Evolutionary conservation across 148 eudicot species (phyloP).

Genomic region (Camellia granthamiana): DNA sequence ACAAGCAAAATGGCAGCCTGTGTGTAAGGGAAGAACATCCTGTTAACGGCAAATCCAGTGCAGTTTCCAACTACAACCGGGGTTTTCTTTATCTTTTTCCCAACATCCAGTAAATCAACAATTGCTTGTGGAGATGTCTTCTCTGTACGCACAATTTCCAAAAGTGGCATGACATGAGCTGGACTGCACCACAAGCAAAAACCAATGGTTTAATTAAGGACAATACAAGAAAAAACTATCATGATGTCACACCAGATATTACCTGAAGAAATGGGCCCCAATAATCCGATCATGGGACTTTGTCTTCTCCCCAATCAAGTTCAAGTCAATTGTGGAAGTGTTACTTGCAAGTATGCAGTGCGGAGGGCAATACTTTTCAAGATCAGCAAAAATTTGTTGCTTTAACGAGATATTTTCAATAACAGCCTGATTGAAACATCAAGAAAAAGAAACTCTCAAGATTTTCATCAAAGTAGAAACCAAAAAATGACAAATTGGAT

Average conservation of each 20-base stretch:
- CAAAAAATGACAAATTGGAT: not conserved
- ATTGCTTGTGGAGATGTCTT: slow-evolving; percentile 91
- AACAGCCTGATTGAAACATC: slow-evolving; percentile 62
- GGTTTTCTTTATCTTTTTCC: slow-evolving; percentile 86
- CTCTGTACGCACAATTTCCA: slow-evolving; percentile 91
- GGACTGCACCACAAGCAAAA: slow-evolving; percentile 54
- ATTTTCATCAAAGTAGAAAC: not conserved
- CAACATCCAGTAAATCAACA: slow-evolving; percentile 81
- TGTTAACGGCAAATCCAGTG: slow-evolving; percentile 98
- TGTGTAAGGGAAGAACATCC: slow-evolving; percentile 90
- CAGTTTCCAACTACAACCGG: slow-evolving; percentile 95
- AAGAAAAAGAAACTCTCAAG: slow-evolving; percentile 2
- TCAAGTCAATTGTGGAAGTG: slow-evolving; percentile 93
- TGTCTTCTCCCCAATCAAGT: slow-evolving; percentile 84
- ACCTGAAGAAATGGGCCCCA: slow-evolving; percentile 98
- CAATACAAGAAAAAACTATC: not conserved
- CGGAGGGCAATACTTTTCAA: slow-evolving; percentile 83
- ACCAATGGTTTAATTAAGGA: not conserved
- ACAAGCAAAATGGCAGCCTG: slow-evolving; percentile 84
- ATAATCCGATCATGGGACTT: slow-evolving; percentile 76
- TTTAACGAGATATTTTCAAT: slow-evolving; percentile 82
- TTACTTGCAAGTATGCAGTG: slow-evolving; percentile 96
- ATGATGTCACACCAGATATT: slow-evolving; percentile 5
- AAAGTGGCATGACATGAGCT: slow-evolving; percentile 95
- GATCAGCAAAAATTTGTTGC: slow-evolving; percentile 86